A percentile compares a stretch with the other conserved stretches of the same genome.
phyloP scores from a whole-genome alignment of 805 yeast species.

The Hanseniaspora nectarophila region DNA sequence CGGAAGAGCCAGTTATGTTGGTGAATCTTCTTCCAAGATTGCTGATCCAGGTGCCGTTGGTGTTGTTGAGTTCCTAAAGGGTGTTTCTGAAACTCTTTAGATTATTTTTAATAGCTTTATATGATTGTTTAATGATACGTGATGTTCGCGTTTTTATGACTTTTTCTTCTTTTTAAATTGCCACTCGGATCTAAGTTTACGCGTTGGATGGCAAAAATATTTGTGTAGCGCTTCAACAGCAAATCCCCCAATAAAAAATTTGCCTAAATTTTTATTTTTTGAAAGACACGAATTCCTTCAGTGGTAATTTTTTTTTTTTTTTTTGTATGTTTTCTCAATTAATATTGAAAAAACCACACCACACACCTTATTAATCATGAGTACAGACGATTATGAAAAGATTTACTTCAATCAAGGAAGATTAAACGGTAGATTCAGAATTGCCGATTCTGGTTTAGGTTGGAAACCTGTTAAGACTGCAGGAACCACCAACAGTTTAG shows the following conservation, averaged over 20 bases:
- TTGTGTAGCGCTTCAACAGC: too few species aligned
- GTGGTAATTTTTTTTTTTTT: too few species aligned
- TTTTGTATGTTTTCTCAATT: too few species aligned
- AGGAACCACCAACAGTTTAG: conserved; percentile 29
- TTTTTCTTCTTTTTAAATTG: neutral
- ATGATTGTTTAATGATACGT: neutral
- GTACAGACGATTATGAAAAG: conserved; percentile 68
- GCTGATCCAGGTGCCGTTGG: conserved; percentile 97
- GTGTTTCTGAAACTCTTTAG: conserved; percentile 21
- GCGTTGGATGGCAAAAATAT: too few species aligned
- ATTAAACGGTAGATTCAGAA: conserved; percentile 76
- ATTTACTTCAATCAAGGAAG: conserved; percentile 82
- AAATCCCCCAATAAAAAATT: too few species aligned
- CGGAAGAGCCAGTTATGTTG: conserved; percentile 90
- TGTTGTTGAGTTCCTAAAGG: conserved; percentile 42
- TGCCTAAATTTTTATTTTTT: too few species aligned
- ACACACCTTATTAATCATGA: conserved; percentile 7
- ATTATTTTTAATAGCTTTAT: neutral
- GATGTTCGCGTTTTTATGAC: neutral
- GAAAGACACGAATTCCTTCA: too few species aligned
- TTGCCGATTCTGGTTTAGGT: conserved; percentile 94
- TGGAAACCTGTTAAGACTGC: conserved; percentile 64
- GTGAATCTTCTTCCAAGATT: conserved; percentile 44
- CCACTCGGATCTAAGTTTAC: too few species aligned
- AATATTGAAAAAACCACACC: neutral